Conservation (phyloP, 2,329 filamentous ascomycete species). For the Leptographium procerum region DNA sequence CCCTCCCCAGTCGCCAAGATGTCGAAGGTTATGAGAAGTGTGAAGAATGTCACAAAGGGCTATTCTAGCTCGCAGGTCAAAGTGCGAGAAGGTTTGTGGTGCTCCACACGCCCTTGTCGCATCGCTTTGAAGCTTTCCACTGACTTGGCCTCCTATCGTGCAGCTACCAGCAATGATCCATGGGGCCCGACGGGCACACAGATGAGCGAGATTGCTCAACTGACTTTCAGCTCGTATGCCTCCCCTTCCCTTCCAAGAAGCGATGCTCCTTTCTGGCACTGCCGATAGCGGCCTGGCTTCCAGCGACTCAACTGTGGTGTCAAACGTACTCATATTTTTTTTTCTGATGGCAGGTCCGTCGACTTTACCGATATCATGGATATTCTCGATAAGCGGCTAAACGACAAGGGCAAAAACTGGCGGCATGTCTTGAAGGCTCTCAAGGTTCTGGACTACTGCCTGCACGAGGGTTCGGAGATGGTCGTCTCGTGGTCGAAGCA, state of each 20-base stretch:
- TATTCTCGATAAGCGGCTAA: slow-evolving; percentile 96
- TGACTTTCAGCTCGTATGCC: slow-evolving; percentile 92
- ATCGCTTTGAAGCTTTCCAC: neutral
- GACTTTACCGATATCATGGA: slow-evolving; percentile 99
- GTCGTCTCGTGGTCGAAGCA: slow-evolving; percentile 97
- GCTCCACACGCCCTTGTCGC: neutral
- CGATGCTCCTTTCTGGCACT: neutral
- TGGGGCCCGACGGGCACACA: slow-evolving; percentile 97
- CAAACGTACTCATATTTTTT: neutral
- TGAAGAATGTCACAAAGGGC: slow-evolving; percentile 99
- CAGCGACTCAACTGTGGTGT: neutral
- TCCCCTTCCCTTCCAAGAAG: slow-evolving; percentile 10
- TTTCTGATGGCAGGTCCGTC: slow-evolving; percentile 53
- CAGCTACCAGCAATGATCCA: slow-evolving; percentile 96
- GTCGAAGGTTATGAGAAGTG: slow-evolving; percentile 94
- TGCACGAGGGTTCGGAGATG: slow-evolving; percentile 92
- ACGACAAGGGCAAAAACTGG: slow-evolving; percentile 99
- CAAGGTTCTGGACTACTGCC: slow-evolving; percentile 94
- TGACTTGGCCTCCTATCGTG: slow-evolving; percentile 1
- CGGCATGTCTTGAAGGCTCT: slow-evolving; percentile 93
- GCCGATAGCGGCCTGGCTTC: neutral
- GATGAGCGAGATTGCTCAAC: slow-evolving; percentile 96
- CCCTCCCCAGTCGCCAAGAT: slow-evolving; percentile 39
- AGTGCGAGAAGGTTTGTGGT: slow-evolving; percentile 78
- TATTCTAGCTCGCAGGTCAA: slow-evolving; percentile 96